Percentiles rank a stretch among this genome's conserved stretches.
Conservation (phyloP, 805 yeast species). For the Teunomyces funiuensis region DNA sequence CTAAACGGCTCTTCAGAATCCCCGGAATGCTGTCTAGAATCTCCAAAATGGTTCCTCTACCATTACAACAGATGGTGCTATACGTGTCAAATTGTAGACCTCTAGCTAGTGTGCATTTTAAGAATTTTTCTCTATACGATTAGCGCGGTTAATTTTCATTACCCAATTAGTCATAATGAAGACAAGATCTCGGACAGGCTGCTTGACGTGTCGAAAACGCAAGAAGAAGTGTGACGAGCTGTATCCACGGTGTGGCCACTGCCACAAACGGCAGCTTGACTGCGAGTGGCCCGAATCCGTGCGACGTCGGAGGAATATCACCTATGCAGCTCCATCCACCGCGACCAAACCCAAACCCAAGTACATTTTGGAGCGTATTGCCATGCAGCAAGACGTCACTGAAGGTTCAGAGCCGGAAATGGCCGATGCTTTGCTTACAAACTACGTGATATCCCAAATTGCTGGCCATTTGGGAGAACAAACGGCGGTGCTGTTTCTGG, state of each 20-base stretch:
- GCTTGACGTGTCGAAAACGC: constrained; percentile 29
- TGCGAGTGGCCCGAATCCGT: constrained; percentile 29
- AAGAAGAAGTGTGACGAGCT: constrained; percentile 34
- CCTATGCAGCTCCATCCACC: not conserved
- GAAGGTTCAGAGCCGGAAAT: not conserved
- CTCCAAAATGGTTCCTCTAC: too few species aligned
- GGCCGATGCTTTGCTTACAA: not conserved
- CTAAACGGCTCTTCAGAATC: too few species aligned
- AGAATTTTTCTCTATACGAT: constrained; percentile 7
- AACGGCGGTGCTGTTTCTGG: not conserved
- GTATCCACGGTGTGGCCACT: constrained; percentile 31
- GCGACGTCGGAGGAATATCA: constrained; percentile 2
- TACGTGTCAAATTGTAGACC: too few species aligned
- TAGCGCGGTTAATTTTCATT: constrained; percentile 33
- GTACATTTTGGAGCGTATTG: constrained; percentile 29
- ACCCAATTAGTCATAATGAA: constrained; percentile 28
- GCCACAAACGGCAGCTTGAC: constrained; percentile 17
- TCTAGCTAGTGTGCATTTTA: too few species aligned
- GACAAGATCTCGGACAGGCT: constrained; percentile 29
- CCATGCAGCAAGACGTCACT: constrained; percentile 35
- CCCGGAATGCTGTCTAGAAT: too few species aligned
- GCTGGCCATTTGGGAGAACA: not conserved
- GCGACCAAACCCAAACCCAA: constrained; percentile 11
- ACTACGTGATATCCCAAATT: not conserved
- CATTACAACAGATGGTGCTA: too few species aligned